Conservation (phyloP, 2,329 filamentous ascomycete species). For the Lojkania enalia region DNA sequence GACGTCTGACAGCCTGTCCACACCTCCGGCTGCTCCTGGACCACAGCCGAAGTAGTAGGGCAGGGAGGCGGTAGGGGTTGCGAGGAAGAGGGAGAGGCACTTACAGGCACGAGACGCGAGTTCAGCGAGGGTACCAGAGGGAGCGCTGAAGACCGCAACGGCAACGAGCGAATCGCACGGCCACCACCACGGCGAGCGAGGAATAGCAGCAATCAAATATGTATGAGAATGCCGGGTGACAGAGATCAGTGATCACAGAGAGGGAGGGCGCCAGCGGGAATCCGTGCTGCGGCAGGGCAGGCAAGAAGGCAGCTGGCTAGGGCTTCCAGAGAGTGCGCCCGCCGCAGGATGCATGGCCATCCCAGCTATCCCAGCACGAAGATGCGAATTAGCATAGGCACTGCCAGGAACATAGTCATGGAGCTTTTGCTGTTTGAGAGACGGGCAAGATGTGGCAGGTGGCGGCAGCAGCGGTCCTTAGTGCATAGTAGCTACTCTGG, state of each 20-base stretch:
- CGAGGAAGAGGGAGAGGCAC: conserved; percentile 28
- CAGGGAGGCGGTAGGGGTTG: conserved; percentile 25
- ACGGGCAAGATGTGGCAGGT: conserved; percentile 21
- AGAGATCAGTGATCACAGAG: conserved; percentile 12
- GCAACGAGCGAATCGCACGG: no score
- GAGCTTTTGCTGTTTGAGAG: conserved; percentile 43
- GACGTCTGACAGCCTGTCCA: conserved; percentile 40
- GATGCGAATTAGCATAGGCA: conserved; percentile 25
- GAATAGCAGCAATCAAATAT: conserved; percentile 35
- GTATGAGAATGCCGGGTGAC: conserved; percentile 31
- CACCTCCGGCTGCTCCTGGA: conserved; percentile 39
- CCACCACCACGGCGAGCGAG: conserved; percentile 23
- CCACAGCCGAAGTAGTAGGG: conserved; percentile 38
- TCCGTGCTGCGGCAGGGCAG: conserved; percentile 33
- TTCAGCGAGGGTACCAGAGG: conserved; percentile 13
- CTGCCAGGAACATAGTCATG: conserved; percentile 42
- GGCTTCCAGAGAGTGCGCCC: conserved; percentile 18
- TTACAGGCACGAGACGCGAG: conserved; percentile 30
- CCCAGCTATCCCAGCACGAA: conserved; percentile 24
- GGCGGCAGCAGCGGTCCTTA: conserved; percentile 3
- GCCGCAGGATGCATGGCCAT: conserved; percentile 21
- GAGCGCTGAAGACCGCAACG: conserved; percentile 33
- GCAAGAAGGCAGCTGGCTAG: conserved; percentile 28
- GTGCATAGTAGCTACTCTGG: not conserved
- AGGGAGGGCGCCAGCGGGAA: conserved; percentile 26